Conservation (phyloP, 805 yeast species). For the Metschnikowia anglica region DNA sequence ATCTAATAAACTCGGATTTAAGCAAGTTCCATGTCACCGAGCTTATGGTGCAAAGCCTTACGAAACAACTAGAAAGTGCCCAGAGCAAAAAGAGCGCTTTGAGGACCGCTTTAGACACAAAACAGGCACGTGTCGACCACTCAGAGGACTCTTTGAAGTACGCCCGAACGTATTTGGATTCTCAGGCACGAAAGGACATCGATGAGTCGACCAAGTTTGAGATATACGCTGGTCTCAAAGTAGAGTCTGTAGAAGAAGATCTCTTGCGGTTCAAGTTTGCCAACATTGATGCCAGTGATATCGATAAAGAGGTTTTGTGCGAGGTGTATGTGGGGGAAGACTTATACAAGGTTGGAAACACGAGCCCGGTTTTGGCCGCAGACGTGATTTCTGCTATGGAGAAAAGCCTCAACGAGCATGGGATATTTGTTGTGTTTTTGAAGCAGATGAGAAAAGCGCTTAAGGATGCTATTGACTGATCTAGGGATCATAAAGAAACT, state of each 20-base stretch:
- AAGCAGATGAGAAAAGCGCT: slow-evolving; percentile 15
- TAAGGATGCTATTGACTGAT: slow-evolving; percentile 5
- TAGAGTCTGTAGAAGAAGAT: slow-evolving; percentile 51
- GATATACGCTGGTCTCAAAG: slow-evolving; percentile 51
- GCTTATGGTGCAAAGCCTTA: slow-evolving; percentile 34
- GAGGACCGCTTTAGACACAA: slow-evolving; percentile 31
- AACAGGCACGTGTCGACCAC: slow-evolving; percentile 29
- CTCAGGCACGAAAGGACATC: slow-evolving; percentile 47
- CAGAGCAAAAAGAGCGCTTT: slow-evolving; percentile 27
- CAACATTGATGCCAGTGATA: slow-evolving; percentile 46
- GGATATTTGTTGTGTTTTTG: slow-evolving; percentile 17
- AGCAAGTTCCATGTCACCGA: slow-evolving; percentile 32
- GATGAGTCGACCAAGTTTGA: slow-evolving; percentile 57
- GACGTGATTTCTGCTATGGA: slow-evolving; percentile 12
- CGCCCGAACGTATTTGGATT: slow-evolving; percentile 34
- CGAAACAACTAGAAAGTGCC: slow-evolving; percentile 35
- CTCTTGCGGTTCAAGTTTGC: slow-evolving; percentile 48
- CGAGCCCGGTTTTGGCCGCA: slow-evolving; percentile 16
- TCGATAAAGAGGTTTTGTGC: slow-evolving; percentile 42
- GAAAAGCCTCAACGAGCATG: slow-evolving; percentile 15
- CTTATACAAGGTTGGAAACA: slow-evolving; percentile 12
- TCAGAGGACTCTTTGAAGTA: slow-evolving; percentile 32
- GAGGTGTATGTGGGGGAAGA: slow-evolving; percentile 47
- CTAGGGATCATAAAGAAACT: too few relatives aligned
- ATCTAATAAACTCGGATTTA: slow-evolving; percentile 26